These are phyloP conservation scores for Chlorella sp. DNA, from an alignment of 139 green algal species.

Conservation along the genomic window DNA sequence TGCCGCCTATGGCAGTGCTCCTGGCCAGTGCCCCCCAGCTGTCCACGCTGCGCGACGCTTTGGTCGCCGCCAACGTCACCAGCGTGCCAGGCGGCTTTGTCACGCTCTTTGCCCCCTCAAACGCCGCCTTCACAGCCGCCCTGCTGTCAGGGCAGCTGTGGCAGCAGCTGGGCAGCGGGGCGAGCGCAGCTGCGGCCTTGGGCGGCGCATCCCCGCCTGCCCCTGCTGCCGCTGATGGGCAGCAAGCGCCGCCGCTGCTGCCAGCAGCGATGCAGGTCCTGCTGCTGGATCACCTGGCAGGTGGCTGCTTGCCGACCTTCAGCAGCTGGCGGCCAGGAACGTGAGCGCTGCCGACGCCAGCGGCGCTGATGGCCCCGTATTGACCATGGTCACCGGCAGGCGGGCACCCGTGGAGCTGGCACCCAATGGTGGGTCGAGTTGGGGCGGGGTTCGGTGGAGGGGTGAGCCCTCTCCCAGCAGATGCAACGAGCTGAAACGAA, in stretches of 20 bases:
- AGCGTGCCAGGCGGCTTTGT: not conserved
- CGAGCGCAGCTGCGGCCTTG: not conserved
- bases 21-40: slow-evolving; percentile 5
- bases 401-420: not conserved
- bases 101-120: not conserved
- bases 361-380: not conserved
- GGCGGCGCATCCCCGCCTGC: not conserved
- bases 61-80: not conserved
- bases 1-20: not conserved
- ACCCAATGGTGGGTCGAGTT: not conserved
- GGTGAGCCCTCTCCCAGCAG: too few relatives aligned
- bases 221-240: not conserved
- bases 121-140: slow-evolving; percentile 14
- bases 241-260: not conserved
- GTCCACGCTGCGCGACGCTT: not conserved
- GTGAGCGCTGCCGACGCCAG: not conserved
- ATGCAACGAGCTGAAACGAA: too few relatives aligned
- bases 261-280: not conserved
- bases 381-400: not conserved
- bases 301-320: not conserved
- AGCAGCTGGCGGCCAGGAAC: not conserved
- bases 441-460: too few relatives aligned
- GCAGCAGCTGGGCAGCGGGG: not conserved
- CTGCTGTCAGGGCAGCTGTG: slow-evolving; percentile 26
- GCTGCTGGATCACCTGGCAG: slow-evolving; percentile 9